Evolutionary conservation across 768 basidiomycete species (phyloP).

Genomic region (Boletus rubroflammeus): DNA sequence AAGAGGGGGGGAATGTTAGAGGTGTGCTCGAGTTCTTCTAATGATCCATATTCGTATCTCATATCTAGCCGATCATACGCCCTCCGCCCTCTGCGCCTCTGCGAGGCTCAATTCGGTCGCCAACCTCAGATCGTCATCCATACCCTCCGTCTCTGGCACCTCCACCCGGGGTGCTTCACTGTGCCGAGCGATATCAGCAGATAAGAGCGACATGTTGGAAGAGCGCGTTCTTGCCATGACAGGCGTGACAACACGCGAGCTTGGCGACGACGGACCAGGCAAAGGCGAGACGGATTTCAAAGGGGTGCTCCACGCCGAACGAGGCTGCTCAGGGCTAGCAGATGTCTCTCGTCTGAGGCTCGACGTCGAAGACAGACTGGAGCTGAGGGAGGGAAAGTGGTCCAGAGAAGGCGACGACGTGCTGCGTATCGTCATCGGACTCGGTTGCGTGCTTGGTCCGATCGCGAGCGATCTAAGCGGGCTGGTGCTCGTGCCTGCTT

Average conservation of each 20-base stretch:
- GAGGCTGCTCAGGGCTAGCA: slow-evolving; percentile 11
- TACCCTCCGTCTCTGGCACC: slow-evolving; percentile 30
- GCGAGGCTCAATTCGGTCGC: slow-evolving; percentile 70
- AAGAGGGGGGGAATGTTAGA: background rate
- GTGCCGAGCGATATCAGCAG: slow-evolving; percentile 11
- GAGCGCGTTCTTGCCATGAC: slow-evolving; percentile 4
- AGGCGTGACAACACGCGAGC: slow-evolving; percentile 9
- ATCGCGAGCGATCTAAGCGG: slow-evolving; percentile 18
- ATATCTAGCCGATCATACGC: slow-evolving; percentile 3
- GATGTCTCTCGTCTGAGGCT: slow-evolving; percentile 18
- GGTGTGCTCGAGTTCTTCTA: background rate
- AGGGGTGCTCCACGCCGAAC: slow-evolving; percentile 41
- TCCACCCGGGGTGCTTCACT: background rate
- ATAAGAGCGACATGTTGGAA: slow-evolving; percentile 12
- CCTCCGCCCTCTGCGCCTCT: slow-evolving; percentile 35
- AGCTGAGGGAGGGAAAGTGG: slow-evolving; percentile 35
- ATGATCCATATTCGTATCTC: background rate
- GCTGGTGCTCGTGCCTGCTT: slow-evolving; percentile 43
- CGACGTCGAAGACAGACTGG: slow-evolving; percentile 26
- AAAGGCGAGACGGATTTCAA: slow-evolving; percentile 23
- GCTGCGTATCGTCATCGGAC: slow-evolving; percentile 8
- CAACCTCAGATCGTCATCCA: slow-evolving; percentile 62
- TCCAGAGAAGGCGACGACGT: slow-evolving; percentile 24
- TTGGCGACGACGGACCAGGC: slow-evolving; percentile 17
- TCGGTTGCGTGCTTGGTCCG: slow-evolving; percentile 3